Evolutionary conservation across 23 red algal genomes (phyloP).

Genomic region (Gracilaria vermiculophylla): DNA sequence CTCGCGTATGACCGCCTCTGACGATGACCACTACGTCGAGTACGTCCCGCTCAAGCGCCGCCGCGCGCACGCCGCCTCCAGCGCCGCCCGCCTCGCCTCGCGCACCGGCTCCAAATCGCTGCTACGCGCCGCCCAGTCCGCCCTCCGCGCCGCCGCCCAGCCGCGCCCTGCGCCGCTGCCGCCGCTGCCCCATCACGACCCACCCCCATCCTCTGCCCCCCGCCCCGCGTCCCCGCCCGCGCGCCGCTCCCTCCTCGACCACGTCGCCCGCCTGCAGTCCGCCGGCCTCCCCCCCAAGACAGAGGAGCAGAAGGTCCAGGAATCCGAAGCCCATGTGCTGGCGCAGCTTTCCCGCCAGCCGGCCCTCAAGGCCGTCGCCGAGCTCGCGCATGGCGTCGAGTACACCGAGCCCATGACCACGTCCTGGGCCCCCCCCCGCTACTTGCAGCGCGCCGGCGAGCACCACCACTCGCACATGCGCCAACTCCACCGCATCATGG

Average conservation of each 20-base stretch:
- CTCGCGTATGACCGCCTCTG: background rate
- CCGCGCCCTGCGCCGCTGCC: background rate
- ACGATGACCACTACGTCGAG: slow-evolving; percentile 44
- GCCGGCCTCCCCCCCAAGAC: background rate
- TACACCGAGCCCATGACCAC: slow-evolving; percentile 84
- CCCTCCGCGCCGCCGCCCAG: background rate
- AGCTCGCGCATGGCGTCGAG: slow-evolving; percentile 70
- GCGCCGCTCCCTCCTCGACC: slow-evolving; percentile 40
- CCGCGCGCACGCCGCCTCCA: background rate
- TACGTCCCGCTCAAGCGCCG: slow-evolving; percentile 65
- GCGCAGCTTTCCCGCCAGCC: slow-evolving; percentile 63
- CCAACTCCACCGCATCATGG: slow-evolving; percentile 61
- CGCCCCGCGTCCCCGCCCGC: background rate
- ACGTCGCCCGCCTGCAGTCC: slow-evolving; percentile 15
- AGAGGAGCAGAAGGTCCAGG: slow-evolving; percentile 22
- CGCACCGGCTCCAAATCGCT: slow-evolving; percentile 10
- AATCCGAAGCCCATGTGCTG: slow-evolving; percentile 70
- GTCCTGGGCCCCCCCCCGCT: slow-evolving; percentile 63
- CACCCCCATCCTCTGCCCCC: background rate
- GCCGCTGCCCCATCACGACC: background rate
- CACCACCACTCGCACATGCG: slow-evolving; percentile 57
- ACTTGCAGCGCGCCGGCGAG: slow-evolving; percentile 27
- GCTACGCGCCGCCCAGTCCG: background rate
- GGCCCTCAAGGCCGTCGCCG: slow-evolving; percentile 72
- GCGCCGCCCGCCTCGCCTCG: background rate